These are phyloP conservation scores for Clavispora asparagi DNA, from an alignment of 805 yeast species.

Conservation along the genomic window DNA sequence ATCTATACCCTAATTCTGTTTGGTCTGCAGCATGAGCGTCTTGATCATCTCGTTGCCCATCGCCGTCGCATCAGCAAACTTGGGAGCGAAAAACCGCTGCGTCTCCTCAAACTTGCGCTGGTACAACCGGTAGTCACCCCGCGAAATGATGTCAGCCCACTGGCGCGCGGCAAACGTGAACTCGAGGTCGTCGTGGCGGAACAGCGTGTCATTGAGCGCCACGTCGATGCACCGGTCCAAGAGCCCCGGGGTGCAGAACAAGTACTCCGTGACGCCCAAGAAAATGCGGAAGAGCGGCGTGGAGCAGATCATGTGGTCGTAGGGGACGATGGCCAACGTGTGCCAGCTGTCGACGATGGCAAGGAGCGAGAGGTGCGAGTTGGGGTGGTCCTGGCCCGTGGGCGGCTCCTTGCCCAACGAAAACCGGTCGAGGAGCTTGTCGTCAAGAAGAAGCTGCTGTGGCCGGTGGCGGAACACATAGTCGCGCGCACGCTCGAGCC, in stretches of 20 bases:
- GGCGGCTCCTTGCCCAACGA: conserved; percentile 72
- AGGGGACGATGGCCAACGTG: conserved; percentile 78
- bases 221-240: conserved; percentile 77
- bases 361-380: conserved; percentile 82
- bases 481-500: conserved; percentile 64
- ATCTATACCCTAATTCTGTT: neutral
- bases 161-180: conserved; percentile 85
- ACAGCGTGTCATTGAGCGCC: conserved; percentile 59
- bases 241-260: conserved; percentile 78
- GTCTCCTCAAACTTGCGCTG: conserved; percentile 68
- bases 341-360: conserved; percentile 96
- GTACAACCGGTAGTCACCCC: conserved; percentile 72
- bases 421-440: conserved; percentile 69
- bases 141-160: conserved; percentile 80
- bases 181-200: conserved; percentile 86
- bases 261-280: conserved; percentile 88
- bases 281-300: conserved; percentile 90
- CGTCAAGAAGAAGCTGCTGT: conserved; percentile 68
- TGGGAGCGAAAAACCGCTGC: conserved; percentile 78
- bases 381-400: conserved; percentile 56
- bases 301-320: conserved; percentile 94
- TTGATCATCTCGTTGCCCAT: conserved; percentile 93
- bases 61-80: conserved; percentile 81
- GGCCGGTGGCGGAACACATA: conserved; percentile 65
- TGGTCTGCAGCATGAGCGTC: conserved; percentile 47